Evolutionary conservation across 2,329 filamentous ascomycete species (phyloP).

Genomic region (Atkinsonella texensis): DNA sequence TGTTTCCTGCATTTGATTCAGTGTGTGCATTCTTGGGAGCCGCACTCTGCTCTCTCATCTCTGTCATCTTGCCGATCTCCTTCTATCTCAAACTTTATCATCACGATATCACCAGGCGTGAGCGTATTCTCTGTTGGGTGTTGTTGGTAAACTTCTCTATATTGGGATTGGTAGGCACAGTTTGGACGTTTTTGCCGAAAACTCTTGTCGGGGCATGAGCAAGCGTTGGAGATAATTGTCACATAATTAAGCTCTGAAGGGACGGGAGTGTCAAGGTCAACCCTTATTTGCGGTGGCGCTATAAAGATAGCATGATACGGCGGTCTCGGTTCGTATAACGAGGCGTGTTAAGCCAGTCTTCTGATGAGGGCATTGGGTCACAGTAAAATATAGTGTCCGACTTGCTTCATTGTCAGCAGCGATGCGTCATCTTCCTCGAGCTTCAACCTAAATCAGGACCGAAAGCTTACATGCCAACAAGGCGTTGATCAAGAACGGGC

Average conservation of each 20-base stretch:
- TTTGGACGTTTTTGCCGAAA: slow-evolving; percentile 81
- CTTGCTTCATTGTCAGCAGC: too few relatives aligned
- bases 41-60: slow-evolving; percentile 86
- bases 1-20: slow-evolving; percentile 68
- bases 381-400: too few relatives aligned
- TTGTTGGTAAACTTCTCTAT: slow-evolving; percentile 58
- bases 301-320: too few relatives aligned
- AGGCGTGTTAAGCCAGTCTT: too few relatives aligned
- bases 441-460: too few relatives aligned
- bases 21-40: slow-evolving; percentile 89
- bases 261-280: neutral
- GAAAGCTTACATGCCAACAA: too few relatives aligned
- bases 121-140: slow-evolving; percentile 55
- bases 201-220: slow-evolving; percentile 48
- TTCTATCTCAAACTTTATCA: slow-evolving; percentile 90
- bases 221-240: neutral
- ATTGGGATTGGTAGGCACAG: slow-evolving; percentile 65
- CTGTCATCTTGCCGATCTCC: slow-evolving; percentile 73
- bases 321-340: too few relatives aligned
- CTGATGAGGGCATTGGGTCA: too few relatives aligned
- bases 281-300: too few relatives aligned
- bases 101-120: slow-evolving; percentile 49
- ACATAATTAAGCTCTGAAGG: neutral
- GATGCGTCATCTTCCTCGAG: too few relatives aligned
- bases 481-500: too few relatives aligned